Base-by-base conservation (phyloP, 805 yeast species). In the Metschnikowia drakensbergensis region DNA sequence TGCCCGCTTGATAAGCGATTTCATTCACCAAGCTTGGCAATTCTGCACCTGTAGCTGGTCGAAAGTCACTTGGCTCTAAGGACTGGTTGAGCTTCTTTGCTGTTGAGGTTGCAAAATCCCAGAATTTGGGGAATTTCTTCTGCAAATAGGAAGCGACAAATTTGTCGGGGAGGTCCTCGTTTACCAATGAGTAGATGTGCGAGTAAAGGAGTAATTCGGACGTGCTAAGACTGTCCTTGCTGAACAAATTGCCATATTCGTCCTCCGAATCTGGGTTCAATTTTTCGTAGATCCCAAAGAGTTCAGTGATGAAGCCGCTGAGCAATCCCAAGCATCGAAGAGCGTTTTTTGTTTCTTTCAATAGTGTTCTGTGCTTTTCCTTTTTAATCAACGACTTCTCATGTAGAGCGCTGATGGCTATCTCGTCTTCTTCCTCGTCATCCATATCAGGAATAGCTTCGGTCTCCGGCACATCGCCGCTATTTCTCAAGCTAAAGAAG, bases 171-270 rank as follows among this genome's bases (percentile, higher is more conserved):
- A 79, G 61, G 6, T 60, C 63, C 1, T 57, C 58, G 37, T 47
- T 51, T 1, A 71, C 64, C 45, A 68, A 53, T 5, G 69, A 61
- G 48, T 60, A 50, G 4, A 79, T 46, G 52, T 74, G 69, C 3
- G 79, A 72, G 49, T 59, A 61, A 9, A 79, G 60, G 11, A 77
- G 56, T 3, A 74, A 54, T 44, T 76, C 77, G 5, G 72, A 55
- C 0, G 60, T 59, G 35, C 68, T 49, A 23, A 56, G 35, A 32
- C 42, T 49, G 31, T 50, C 54, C 11, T 51, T 45, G 17, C 55
- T 48, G 39, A 64, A 53, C 37, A 54, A 41, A 33, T 53, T 54
- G n/a, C 58, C 59, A 43, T 50, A 53, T 28, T 35, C 45, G 8
- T 46, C 49, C 6, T 49, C 58, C 8, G 54, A 45, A 3, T 53